Evolutionary conservation across 129 eudicot species (phyloP), one percentile per base, ranked within the genome.

Genomic region (Tanacetum coccineum): DNA sequence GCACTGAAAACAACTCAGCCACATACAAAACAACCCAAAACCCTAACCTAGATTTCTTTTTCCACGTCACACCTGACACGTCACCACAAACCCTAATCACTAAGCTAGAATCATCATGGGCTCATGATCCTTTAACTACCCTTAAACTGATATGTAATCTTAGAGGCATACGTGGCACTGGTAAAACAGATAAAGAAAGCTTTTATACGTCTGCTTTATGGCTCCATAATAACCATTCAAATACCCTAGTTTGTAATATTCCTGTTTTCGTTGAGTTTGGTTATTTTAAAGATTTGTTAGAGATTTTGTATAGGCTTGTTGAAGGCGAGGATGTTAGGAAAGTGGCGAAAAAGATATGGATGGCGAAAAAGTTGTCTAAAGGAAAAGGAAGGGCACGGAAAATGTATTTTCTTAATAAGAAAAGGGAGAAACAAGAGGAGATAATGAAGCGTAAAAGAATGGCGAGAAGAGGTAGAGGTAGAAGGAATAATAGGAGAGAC

Each of bases 141-240:
- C 78, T 82, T 0, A 82, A 75, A 14, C 79, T 82, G 36, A 58
- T 82, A 13, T 79, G 78, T 17, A 74, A 82, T 53, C 72, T 78
- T 6, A 59, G 87, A 45, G 74, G 74, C 10, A 7, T 36, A 36
- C 42, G 42, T 36, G 3, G 73, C 75, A 1, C 79, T 1, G 81
- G 83, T 3, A 74, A 82, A 58, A 53, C 68, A 2, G 74, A 78
- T 30, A 82, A 74, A 25, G 75, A 70, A 22, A 58, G 68, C 56
- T 82, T 82, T 60, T 78, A 70, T 64, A 68, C 74, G 1, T 72
- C 81, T 4, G 87, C 87, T 13, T n/a, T 78, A 9, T 82, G 87
- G 87, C 76, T 71, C 55, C 76, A 71, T 72, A 66, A 70, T 3
- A 68, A 78, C 78, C 83, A 82, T 52, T 78, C 78, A 6, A 70